Evolutionary conservation across 257 asterid genomes (phyloP), one percentile per base, ranked within the genome.

Genomic region (Jasminum sambac): DNA sequence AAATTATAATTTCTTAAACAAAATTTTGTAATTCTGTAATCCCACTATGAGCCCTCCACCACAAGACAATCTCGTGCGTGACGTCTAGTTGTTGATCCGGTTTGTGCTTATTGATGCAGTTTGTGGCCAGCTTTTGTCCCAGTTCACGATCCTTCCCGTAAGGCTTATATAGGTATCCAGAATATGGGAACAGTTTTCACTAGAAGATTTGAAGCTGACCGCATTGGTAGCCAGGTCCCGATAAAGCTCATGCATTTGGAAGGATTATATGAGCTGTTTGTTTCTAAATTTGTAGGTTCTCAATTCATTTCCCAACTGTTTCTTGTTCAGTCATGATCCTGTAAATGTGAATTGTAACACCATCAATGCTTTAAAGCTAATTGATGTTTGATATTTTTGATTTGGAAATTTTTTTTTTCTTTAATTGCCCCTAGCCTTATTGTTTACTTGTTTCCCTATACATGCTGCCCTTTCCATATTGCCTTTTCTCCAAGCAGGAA

Each of bases 71-170:
- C 59, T 5, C 19, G 7, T 55, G 62, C 34, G 3, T 55, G 62
- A 55, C 12, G 21, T 14, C 57, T 46, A 52, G 60, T 8, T 19
- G 64, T 67, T 77, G 66, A 76, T 68, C 52, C 19, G 30, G 42
- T 67, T 68, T 73, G 67, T 68, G 66, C 48, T 80, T 65, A 66
- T 69, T 19, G 52, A 71, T 87, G 88, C 95, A 95, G 99, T 85
- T 77, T 86, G 78, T 88, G 96, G 98, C 98, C 99, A 70, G 98
- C 98, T 66, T 95, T 95, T 89, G 99, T 95, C 74, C 99, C 99
- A n/a, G 98, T 91, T 75, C 98, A 95, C 46, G 96, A 86, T 79
- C 96, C 99, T 73, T 89, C 98, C 5, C 96, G 98, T 65, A 88
- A 79, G 83, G 93, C 99, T 72, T 91, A 86, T 76, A 95, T 95